phyloP scores from a whole-genome alignment of 2,329 filamentous ascomycete species.

The Tolypocladium nubicola region DNA sequence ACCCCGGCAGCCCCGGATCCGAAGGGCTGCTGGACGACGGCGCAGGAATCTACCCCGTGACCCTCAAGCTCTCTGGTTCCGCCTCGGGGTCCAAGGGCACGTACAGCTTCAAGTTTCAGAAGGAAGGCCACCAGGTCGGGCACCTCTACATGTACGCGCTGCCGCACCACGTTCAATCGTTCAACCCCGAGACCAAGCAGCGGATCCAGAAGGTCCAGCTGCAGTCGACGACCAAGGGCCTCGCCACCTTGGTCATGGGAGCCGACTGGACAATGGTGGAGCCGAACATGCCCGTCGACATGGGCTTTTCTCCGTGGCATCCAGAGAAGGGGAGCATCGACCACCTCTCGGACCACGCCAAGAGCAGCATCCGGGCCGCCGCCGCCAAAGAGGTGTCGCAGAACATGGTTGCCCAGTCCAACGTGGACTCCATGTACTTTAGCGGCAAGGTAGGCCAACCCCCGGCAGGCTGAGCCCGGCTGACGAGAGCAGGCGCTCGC shows the following conservation, averaged over 20 bases:
- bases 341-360: constrained; percentile 40
- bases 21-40: constrained; percentile 66
- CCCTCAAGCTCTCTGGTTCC: constrained; percentile 53
- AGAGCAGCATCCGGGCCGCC: constrained; percentile 46
- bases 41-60: constrained; percentile 62
- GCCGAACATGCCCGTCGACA: constrained; percentile 54
- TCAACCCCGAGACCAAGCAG: constrained; percentile 47
- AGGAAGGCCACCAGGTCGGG: constrained; percentile 49
- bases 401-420: constrained; percentile 61
- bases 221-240: constrained; percentile 77
- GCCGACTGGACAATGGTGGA: constrained; percentile 74
- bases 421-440: constrained; percentile 85
- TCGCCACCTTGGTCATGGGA: constrained; percentile 60
- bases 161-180: constrained; percentile 74
- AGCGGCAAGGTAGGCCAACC: constrained; percentile 58
- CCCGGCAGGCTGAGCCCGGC: not conserved
- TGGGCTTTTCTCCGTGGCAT: constrained; percentile 74
- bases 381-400: constrained; percentile 67
- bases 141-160: constrained; percentile 76
- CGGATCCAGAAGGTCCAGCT: constrained; percentile 48
- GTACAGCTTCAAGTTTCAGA: constrained; percentile 67
- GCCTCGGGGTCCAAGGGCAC: constrained; percentile 48
- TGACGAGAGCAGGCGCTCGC: constrained; percentile 45
- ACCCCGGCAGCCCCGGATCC: constrained; percentile 41
- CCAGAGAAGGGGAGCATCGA: constrained; percentile 37